Conservation (phyloP, 2,329 filamentous ascomycete genomes). For the Colletotrichum sp. region DNA sequence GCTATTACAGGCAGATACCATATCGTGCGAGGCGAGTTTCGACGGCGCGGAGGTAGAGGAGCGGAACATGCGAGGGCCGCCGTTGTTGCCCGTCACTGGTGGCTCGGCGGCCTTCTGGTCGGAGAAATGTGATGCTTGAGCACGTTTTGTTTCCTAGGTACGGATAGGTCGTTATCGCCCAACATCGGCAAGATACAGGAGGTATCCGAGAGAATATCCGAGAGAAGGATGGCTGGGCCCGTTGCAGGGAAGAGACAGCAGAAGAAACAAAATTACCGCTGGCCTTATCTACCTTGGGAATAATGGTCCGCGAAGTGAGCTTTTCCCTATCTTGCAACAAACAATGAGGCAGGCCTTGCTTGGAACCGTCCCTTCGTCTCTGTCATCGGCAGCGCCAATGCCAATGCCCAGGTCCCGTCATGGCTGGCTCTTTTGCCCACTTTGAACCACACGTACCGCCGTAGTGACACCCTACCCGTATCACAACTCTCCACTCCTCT, state of each 20-base stretch:
- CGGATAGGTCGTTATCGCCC: neutral
- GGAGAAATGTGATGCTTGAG: neutral
- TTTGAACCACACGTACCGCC: conserved; percentile 14
- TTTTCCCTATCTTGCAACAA: neutral
- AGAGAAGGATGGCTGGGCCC: neutral
- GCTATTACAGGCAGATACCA: conserved; percentile 22
- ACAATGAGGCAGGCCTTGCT: neutral
- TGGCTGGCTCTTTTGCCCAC: conserved; percentile 18
- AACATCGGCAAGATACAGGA: neutral
- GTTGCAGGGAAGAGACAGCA: neutral
- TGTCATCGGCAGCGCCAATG: neutral
- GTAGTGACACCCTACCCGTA: conserved; percentile 19
- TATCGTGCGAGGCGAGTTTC: neutral
- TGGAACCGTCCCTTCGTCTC: neutral
- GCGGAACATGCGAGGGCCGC: neutral
- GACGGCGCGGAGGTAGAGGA: neutral
- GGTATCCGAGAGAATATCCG: neutral
- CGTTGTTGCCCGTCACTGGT: neutral
- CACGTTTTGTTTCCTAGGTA: neutral
- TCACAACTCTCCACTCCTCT: conserved; percentile 19
- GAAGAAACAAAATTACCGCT: neutral
- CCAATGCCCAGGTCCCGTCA: neutral
- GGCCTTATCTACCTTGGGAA: neutral
- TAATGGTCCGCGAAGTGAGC: neutral
- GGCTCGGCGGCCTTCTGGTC: neutral